Evolutionary conservation across 139 green algal genomes (phyloP), one percentile per base, ranked within the genome.

Genomic region (Trebouxia sp.): DNA sequence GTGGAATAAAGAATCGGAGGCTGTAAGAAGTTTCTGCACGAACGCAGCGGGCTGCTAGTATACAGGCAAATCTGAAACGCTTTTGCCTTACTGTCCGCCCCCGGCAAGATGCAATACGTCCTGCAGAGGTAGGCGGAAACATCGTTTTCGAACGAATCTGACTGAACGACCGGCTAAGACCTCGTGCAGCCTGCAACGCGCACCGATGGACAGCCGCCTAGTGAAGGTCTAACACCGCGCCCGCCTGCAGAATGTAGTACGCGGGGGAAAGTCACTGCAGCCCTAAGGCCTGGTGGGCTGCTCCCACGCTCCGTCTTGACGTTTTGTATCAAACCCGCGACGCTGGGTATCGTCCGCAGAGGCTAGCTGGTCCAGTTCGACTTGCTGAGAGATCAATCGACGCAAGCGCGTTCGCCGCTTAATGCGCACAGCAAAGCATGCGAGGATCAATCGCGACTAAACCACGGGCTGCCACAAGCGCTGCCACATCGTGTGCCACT

Each of bases 121-220:
- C 80, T 79, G 51, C 69, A 53, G 17, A 62, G 35, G 17, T 7
- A 66, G 17, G 37, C 41, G 12, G 38, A 7, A 30, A 37, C 28
- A 24, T 69, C 6, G 15, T 14, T 53, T 66, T 65, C 12, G 37
- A 82, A 42, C 32, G 45, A 66, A 10, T 53, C 45, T 42, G n/a
- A 24, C 24, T 42, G 41, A 42, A 37, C 22, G 66, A 8, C 17
- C 28, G 30, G 30, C 2, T 41, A 51, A 50, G 15, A 22, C 56
- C n/a, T n/a, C n/a, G n/a, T n/a, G 56, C 22, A 9, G 26, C 30
- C 26, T 42, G 38, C 15, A 55, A 35, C 26, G 17, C 70, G 41
- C 20, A 80, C 80, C 28, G 48, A 75, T 48, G 80, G 80, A 75
- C 58, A 75, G 42, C 80, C 80, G 41, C 80, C 80, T 10, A 77